These are phyloP conservation scores for Flaveria brownii DNA, from an alignment of 129 eudicot genomes.

Conservation along the genomic window DNA sequence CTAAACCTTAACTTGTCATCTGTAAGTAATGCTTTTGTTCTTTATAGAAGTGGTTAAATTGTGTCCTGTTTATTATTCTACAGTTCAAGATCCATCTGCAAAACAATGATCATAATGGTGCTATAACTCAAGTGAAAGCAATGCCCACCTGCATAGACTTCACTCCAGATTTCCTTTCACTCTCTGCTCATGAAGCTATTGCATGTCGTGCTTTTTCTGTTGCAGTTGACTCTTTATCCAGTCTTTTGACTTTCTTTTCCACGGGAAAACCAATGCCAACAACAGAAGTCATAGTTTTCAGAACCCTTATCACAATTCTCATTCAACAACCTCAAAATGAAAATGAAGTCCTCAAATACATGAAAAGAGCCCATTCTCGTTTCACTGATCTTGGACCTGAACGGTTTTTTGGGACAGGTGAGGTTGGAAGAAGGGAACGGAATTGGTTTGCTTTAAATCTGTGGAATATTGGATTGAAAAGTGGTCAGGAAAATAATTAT, in stretches of 20 bases:
- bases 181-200: slow-evolving; percentile 95
- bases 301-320: slow-evolving; percentile 77
- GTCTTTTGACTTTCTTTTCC: slow-evolving; percentile 72
- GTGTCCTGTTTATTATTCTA: slow-evolving; percentile 14
- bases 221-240: slow-evolving; percentile 71
- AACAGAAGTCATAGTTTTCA: slow-evolving; percentile 68
- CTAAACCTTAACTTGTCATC: slow-evolving; percentile 5
- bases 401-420: slow-evolving; percentile 77
- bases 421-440: slow-evolving; percentile 78
- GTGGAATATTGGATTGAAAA: slow-evolving; percentile 72
- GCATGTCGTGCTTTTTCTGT: slow-evolving; percentile 74
- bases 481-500: slow-evolving; percentile 64
- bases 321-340: slow-evolving; percentile 54
- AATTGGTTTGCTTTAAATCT: slow-evolving; percentile 76
- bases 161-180: slow-evolving; percentile 83
- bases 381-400: slow-evolving; percentile 73
- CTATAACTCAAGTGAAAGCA: slow-evolving; percentile 78
- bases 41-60: neutral
- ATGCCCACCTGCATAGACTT: slow-evolving; percentile 84
- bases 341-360: slow-evolving; percentile 67
- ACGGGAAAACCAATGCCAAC: slow-evolving; percentile 77
- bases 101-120: slow-evolving; percentile 67
- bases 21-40: neutral
- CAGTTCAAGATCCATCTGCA: slow-evolving; percentile 90
- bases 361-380: slow-evolving; percentile 69